Evolutionary conservation across 1,284 basidiomycete species (phyloP).

Genomic region (Ceratobasidium sp.): DNA sequence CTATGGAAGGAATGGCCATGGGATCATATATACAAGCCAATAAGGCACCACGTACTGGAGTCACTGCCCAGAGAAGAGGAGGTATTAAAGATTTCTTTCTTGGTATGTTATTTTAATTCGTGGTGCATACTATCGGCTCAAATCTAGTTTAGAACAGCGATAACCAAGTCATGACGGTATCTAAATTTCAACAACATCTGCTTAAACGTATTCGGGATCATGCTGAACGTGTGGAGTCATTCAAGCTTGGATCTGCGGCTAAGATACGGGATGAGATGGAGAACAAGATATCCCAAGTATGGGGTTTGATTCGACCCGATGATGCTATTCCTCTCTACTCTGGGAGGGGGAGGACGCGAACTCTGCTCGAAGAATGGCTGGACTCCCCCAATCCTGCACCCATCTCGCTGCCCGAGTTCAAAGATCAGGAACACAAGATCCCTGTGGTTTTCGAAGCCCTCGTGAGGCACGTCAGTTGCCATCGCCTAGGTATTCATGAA

Average conservation of each 20-base stretch:
- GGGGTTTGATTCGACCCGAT: conserved; percentile 1
- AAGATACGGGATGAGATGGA: not conserved
- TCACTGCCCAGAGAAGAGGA: not conserved
- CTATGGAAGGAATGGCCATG: conserved; percentile 14
- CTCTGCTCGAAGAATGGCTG: not conserved
- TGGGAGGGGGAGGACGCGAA: no score
- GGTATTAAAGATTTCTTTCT: not conserved
- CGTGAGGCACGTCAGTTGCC: conserved; percentile 13
- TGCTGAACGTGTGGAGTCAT: not conserved
- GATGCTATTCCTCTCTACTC: no score
- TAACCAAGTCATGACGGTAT: not conserved
- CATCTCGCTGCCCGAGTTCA: conserved; percentile 1
- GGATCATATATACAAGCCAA: not conserved
- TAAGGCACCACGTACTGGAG: not conserved
- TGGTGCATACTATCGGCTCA: not conserved
- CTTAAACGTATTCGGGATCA: conserved; percentile 1
- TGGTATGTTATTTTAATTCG: not conserved
- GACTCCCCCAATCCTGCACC: not conserved
- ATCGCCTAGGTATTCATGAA: conserved; percentile 24
- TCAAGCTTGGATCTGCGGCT: not conserved
- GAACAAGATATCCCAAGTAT: conserved; percentile 1
- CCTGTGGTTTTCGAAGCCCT: conserved; percentile 14
- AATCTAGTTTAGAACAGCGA: not conserved
- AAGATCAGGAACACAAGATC: not conserved
- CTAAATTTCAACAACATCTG: not conserved